Conservation (phyloP, 495 filamentous ascomycete genomes). For the Lasiosphaeria hispida region DNA sequence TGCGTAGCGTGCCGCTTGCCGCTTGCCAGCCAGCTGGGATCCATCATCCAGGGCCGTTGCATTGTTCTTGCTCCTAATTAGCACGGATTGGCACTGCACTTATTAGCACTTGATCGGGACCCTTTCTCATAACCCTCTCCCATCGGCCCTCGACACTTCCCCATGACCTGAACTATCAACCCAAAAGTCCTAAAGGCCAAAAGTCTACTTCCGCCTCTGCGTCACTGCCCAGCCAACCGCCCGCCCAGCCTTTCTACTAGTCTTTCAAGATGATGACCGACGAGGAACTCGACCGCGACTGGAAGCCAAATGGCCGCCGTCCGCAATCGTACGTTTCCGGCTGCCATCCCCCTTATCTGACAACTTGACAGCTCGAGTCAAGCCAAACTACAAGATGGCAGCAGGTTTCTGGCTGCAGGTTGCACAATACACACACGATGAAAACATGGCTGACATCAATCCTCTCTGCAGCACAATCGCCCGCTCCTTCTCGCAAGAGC, state of each 20-base stretch:
- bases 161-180: neutral
- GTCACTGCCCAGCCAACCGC: conserved; percentile 1
- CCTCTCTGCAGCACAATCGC: conserved; percentile 68
- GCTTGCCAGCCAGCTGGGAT: conserved; percentile 18
- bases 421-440: neutral
- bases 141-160: conserved; percentile 34
- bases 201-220: conserved; percentile 6
- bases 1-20: conserved; percentile 11
- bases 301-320: conserved; percentile 70
- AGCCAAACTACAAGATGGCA: neutral
- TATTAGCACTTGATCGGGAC: conserved; percentile 11
- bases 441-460: conserved; percentile 16
- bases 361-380: neutral
- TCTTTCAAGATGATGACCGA: conserved; percentile 49
- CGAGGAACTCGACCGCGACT: conserved; percentile 65
- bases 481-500: conserved; percentile 76
- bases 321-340: conserved; percentile 73
- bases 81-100: neutral
- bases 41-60: conserved; percentile 5
- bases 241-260: conserved; percentile 8
- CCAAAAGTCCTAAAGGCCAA: neutral
- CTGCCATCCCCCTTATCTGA: neutral
- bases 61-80: conserved; percentile 7
- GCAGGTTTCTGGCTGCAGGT: neutral
- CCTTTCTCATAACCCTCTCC: conserved; percentile 26